phyloP scores from a whole-genome alignment of 2,329 filamentous ascomycete genomes.

The Pestalotiopsis sp. region DNA sequence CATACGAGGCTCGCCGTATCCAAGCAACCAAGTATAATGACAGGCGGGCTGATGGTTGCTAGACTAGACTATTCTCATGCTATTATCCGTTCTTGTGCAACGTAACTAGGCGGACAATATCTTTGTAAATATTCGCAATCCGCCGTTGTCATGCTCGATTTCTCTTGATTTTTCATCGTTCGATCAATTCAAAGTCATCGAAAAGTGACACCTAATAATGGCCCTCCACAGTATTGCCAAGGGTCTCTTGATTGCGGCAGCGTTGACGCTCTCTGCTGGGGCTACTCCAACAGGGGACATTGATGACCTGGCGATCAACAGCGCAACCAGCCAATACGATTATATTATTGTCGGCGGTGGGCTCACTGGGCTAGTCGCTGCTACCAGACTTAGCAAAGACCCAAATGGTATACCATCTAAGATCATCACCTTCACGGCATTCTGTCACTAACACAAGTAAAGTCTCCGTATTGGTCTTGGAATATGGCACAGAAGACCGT shows the following conservation, averaged over 20 bases:
- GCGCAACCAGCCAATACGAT: constrained; percentile 9
- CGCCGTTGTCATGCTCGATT: no score
- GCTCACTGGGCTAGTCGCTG: constrained; percentile 15
- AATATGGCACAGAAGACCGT: constrained; percentile 8
- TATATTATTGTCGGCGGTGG: constrained; percentile 17
- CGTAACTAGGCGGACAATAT: no score
- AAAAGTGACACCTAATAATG: no score
- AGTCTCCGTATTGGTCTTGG: constrained; percentile 11
- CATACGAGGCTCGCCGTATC: no score
- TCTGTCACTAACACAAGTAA: not conserved
- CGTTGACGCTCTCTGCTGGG: not conserved
- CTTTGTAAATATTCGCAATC: no score
- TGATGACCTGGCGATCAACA: not conserved
- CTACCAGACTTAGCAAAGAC: constrained; percentile 16
- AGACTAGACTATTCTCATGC: no score
- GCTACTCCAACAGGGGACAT: not conserved
- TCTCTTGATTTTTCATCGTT: no score
- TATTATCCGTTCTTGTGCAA: no score
- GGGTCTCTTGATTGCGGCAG: not conserved
- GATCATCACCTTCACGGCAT: not conserved
- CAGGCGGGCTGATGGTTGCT: no score
- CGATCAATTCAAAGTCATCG: no score
- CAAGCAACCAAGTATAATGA: no score
- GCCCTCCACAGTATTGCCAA: no score
- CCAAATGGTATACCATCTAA: not conserved